phyloP scores from a whole-genome alignment of 2,329 filamentous ascomycete species.

The Fusarium coicis region DNA sequence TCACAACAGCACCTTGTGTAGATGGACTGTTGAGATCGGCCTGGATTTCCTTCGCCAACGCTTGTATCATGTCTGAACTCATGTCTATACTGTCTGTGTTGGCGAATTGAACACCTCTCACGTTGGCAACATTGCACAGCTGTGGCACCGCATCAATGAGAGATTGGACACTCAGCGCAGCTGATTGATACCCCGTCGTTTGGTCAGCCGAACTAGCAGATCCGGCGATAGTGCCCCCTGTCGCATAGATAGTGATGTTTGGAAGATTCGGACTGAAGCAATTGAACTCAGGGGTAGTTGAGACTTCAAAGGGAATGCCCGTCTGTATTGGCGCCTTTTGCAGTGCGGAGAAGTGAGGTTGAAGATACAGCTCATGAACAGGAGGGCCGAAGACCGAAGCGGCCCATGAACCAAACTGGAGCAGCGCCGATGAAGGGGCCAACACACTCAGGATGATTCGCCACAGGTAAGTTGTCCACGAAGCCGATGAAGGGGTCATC shows the following conservation, averaged over 20 bases:
- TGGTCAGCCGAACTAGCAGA: slow-evolving; percentile 59
- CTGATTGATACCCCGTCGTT: slow-evolving; percentile 56
- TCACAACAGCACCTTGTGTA: slow-evolving; percentile 65
- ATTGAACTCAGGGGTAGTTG: slow-evolving; percentile 36
- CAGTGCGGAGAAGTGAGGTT: slow-evolving; percentile 31
- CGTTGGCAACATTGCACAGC: slow-evolving; percentile 64
- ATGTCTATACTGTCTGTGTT: slow-evolving; percentile 61
- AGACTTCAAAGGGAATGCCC: slow-evolving; percentile 3
- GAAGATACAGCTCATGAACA: slow-evolving; percentile 35
- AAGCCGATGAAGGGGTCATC: slow-evolving; percentile 34
- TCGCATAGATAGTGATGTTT: slow-evolving; percentile 67
- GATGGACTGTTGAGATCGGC: slow-evolving; percentile 56
- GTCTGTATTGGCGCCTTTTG: slow-evolving; percentile 34
- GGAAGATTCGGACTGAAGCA: slow-evolving; percentile 52
- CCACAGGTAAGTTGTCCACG: slow-evolving; percentile 39
- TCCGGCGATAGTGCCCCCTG: slow-evolving; percentile 69
- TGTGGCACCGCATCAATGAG: slow-evolving; percentile 67
- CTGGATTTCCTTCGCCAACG: slow-evolving; percentile 60
- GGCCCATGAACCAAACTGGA: slow-evolving; percentile 40
- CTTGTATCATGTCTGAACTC: slow-evolving; percentile 60
- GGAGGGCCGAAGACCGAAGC: slow-evolving; percentile 43
- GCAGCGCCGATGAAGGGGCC: slow-evolving; percentile 38
- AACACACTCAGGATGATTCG: slow-evolving; percentile 37
- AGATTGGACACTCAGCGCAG: slow-evolving; percentile 58
- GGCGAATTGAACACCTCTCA: slow-evolving; percentile 63